phyloP scores from a whole-genome alignment of 176 grass and related monocot genomes.

The Pharus latifolius region DNA sequence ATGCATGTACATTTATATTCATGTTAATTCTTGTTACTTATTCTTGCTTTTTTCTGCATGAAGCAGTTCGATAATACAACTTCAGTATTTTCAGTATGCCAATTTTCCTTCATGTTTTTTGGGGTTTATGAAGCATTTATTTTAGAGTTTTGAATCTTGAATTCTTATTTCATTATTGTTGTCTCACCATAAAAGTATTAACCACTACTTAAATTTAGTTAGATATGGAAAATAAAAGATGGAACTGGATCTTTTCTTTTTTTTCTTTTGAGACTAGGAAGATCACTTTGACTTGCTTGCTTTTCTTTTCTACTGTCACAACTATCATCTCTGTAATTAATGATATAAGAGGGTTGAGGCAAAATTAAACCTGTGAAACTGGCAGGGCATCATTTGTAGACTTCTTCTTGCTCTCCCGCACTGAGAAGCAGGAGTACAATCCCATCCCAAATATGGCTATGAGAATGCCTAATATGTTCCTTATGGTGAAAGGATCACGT shows the following conservation, averaged over 20 bases:
- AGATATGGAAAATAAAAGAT: not conserved
- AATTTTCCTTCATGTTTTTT: not conserved
- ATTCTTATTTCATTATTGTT: not conserved
- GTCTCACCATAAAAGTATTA: not conserved
- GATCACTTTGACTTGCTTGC: not conserved
- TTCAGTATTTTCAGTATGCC: not conserved
- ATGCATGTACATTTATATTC: not conserved
- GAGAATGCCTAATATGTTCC: conserved; percentile 87
- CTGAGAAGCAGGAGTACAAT: conserved; percentile 84
- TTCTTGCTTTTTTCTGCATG: not conserved
- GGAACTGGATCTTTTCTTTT: no score
- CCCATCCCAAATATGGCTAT: conserved; percentile 92
- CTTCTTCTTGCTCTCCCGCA: conserved; percentile 89
- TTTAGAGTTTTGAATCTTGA: not conserved
- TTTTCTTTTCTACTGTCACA: not conserved
- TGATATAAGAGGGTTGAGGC: not conserved
- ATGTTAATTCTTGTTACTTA: not conserved
- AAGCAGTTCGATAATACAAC: not conserved
- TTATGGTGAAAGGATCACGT: conserved; percentile 68
- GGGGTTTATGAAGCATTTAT: not conserved
- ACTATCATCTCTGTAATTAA: not conserved
- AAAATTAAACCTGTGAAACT: conserved; percentile 70
- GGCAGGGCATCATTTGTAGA: conserved; percentile 64
- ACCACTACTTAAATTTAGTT: not conserved
- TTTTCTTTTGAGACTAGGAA: not conserved